Base-by-base conservation (phyloP, 805 yeast species). In the Candida loeiensis region DNA sequence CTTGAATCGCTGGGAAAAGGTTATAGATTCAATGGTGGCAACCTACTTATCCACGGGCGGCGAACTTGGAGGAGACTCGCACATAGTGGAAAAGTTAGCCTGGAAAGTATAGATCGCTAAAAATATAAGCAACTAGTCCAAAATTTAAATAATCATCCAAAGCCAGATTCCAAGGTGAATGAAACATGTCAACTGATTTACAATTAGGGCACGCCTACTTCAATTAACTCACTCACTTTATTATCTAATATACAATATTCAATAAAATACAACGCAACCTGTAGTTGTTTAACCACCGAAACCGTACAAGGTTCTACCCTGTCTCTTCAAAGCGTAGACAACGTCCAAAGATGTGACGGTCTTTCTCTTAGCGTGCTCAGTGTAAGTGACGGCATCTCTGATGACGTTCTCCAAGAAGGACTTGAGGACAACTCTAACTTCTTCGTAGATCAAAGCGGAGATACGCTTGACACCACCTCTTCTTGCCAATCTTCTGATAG, bases 391-490 rank as follows among this genome's bases (percentile, higher is more conserved):
- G 61, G 99, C 98, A 63, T 93, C 98, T 80, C 97, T 88, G 76
- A 91, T 91, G 58, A 93, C 96, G 65, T 86, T 83, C 75, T 88
- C 96, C 68, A 91, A 81, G 85, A 91, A 91, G 44, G 95, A 78
- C 77, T 90, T 90, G 56, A 91, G 79, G 56, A 93, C 97, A 57
- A 85, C 90, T 80, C 99, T 89, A 65, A 93, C 96, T 78, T 91
- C 97, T 76, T 91, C 99, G 79, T 91, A 91, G 71, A 91, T 91
- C 68, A 90, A 78, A 71, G 96, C 98, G 50, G 98, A 91, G 64
- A 91, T 91, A 86, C 99, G 96, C 85, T 91, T 91, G 67, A 91
- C 99, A 90, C 99, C 99, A 78, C 99, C 99, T 87, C 99, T 89
- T 84, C 99, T 91, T 39, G 99, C 99, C 63, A 91, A 85, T 87